Evolutionary conservation across 345 rosid genomes (phyloP).

Genomic region (Eucalyptus decipiens): DNA sequence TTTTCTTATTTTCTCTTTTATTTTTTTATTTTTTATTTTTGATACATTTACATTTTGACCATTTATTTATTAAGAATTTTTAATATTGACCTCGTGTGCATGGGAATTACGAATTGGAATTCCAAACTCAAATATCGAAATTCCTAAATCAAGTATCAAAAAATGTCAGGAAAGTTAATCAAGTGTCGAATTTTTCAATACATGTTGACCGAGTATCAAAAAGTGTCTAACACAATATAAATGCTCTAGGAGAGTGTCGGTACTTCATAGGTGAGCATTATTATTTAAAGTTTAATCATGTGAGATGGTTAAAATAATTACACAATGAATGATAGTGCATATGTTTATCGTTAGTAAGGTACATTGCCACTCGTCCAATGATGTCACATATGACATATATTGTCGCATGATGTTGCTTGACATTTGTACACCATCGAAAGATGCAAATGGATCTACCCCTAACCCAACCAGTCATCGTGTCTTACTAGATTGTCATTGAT

Average conservation of each 20-base stretch:
- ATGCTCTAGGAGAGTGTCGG: fast-evolving
- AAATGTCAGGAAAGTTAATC: no score
- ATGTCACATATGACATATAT: neutral
- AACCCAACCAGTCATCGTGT: fast-evolving
- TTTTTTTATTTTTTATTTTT: no score
- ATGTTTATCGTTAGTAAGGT: neutral
- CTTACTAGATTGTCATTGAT: neutral
- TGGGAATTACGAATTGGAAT: no score
- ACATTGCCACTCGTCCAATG: neutral
- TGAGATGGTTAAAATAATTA: neutral
- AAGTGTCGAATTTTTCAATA: no score
- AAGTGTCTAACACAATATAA: fast-evolving
- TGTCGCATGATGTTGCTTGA: neutral
- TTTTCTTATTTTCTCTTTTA: no score
- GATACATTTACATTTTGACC: no score
- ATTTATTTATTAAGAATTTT: no score
- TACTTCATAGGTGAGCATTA: no score
- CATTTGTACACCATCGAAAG: neutral
- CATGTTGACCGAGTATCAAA: fast-evolving
- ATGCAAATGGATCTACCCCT: neutral
- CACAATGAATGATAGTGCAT: neutral
- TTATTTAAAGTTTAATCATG: neutral
- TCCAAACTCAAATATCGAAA: fast-evolving
- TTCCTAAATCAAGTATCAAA: no score
- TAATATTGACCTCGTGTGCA: fast-evolving